Evolutionary conservation across 1,284 basidiomycete genomes (phyloP).

Genomic region (Cryptococcus hybrid): DNA sequence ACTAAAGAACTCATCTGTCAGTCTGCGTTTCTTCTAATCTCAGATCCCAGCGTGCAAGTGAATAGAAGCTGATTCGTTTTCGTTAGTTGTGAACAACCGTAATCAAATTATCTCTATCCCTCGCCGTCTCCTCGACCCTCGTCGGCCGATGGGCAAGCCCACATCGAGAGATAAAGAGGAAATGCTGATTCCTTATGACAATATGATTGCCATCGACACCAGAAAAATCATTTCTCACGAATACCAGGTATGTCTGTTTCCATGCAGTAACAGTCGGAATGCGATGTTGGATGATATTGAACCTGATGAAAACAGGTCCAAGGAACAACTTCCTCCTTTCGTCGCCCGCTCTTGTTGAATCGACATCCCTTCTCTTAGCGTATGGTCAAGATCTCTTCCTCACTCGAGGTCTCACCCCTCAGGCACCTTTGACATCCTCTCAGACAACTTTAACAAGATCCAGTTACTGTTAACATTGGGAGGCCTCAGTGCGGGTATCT

Average conservation of each 20-base stretch:
- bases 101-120: conserved; percentile 71
- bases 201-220: conserved; percentile 70
- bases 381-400: conserved; percentile 85
- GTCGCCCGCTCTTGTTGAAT: conserved; percentile 82
- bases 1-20: conserved; percentile 79
- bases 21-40: conserved; percentile 27
- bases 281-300: no score
- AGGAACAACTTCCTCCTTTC: conserved; percentile 60
- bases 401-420: conserved; percentile 70
- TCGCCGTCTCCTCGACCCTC: conserved; percentile 70
- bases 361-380: conserved; percentile 83
- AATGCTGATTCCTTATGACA: conserved; percentile 78
- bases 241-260: not conserved
- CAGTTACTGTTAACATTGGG: conserved; percentile 83
- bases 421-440: conserved; percentile 89
- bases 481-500: conserved; percentile 69
- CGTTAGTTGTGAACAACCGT: conserved; percentile 69
- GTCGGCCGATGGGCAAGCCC: conserved; percentile 74
- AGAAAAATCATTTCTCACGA: conserved; percentile 48
- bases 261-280: not conserved
- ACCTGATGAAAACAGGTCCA: not conserved
- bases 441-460: conserved; percentile 86
- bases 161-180: conserved; percentile 80
- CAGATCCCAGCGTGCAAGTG: no score
- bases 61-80: not conserved